phyloP scores from a whole-genome alignment of 768 basidiomycete genomes.

The Collybia mongolica region DNA sequence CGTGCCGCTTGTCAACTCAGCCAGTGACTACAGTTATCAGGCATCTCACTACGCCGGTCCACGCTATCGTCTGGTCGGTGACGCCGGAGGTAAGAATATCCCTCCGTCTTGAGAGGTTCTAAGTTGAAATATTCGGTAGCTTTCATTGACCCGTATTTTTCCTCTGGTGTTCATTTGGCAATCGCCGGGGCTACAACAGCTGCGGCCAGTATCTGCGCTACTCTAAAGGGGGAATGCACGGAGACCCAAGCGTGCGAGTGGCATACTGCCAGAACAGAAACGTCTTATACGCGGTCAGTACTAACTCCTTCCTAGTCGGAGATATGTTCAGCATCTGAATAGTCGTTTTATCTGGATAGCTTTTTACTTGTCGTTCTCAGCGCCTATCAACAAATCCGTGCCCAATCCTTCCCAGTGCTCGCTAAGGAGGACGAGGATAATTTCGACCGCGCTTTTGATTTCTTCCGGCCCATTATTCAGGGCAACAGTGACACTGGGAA shows the following conservation, averaged over 20 bases:
- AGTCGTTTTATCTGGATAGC: conserved; percentile 14
- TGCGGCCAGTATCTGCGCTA: conserved; percentile 26
- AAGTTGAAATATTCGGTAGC: conserved; percentile 18
- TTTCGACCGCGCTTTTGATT: conserved; percentile 46
- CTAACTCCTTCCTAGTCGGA: too few species aligned
- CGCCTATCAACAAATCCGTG: conserved; percentile 45
- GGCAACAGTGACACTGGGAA: conserved; percentile 16
- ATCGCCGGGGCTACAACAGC: conserved; percentile 29
- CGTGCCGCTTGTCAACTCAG: conserved; percentile 20
- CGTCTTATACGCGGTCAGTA: conserved; percentile 27
- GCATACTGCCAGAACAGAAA: conserved; percentile 23
- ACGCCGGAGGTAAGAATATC: conserved; percentile 35
- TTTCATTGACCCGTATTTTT: conserved; percentile 43
- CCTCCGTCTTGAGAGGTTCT: not conserved
- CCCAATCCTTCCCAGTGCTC: conserved; percentile 36
- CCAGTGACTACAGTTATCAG: conserved; percentile 36
- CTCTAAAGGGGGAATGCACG: conserved; percentile 18
- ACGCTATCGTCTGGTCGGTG: conserved; percentile 35
- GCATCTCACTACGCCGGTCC: conserved; percentile 31
- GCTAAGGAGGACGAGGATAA: conserved; percentile 44
- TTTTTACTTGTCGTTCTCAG: conserved; percentile 47
- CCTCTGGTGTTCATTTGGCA: conserved; percentile 34
- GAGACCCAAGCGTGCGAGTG: conserved; percentile 21
- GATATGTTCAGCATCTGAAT: too few species aligned
- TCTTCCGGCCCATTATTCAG: conserved; percentile 30